A percentile compares a stretch with the other conserved stretches of the same genome.
Conservation (phyloP, 1,284 basidiomycete species). For the Ceratobasidium sp. region DNA sequence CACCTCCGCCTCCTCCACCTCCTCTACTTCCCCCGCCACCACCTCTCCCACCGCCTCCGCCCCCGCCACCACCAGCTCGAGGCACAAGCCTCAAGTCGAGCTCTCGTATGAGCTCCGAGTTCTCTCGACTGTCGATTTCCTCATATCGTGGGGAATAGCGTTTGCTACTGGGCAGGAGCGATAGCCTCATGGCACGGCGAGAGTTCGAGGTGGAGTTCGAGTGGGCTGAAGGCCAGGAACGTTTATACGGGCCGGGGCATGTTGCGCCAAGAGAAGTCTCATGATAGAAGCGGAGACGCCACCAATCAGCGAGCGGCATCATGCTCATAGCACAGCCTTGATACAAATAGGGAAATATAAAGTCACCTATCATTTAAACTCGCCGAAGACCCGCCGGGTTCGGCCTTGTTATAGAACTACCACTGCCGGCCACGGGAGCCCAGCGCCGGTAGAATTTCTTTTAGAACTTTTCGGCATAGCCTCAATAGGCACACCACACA, state of each 20-base stretch:
- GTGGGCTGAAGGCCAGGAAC: slow-evolving; percentile 12
- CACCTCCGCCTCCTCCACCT: slow-evolving; percentile 11
- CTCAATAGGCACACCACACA: neutral
- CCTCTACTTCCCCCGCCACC: slow-evolving; percentile 11
- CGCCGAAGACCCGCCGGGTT: neutral
- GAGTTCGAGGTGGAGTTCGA: neutral
- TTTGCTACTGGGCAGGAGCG: neutral
- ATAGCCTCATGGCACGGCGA: slow-evolving; percentile 22
- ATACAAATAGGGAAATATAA: neutral
- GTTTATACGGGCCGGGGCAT: neutral
- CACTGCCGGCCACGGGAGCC: neutral
- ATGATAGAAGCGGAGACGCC: neutral
- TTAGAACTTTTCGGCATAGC: neutral
- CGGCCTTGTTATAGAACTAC: neutral
- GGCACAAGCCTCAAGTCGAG: slow-evolving; percentile 34
- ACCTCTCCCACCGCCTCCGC: slow-evolving; percentile 17
- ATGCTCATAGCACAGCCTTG: neutral
- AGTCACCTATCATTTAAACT: neutral
- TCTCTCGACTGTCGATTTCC: slow-evolving; percentile 30
- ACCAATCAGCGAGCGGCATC: neutral
- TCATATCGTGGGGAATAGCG: slow-evolving; percentile 13
- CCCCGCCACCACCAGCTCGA: slow-evolving; percentile 18
- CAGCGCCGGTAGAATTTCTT: neutral
- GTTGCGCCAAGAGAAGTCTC: neutral
- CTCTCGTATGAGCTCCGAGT: slow-evolving; percentile 22